These are phyloP conservation scores for Epichloe hybrida DNA, from an alignment of 2,329 filamentous ascomycete genomes.

Conservation along the genomic window DNA sequence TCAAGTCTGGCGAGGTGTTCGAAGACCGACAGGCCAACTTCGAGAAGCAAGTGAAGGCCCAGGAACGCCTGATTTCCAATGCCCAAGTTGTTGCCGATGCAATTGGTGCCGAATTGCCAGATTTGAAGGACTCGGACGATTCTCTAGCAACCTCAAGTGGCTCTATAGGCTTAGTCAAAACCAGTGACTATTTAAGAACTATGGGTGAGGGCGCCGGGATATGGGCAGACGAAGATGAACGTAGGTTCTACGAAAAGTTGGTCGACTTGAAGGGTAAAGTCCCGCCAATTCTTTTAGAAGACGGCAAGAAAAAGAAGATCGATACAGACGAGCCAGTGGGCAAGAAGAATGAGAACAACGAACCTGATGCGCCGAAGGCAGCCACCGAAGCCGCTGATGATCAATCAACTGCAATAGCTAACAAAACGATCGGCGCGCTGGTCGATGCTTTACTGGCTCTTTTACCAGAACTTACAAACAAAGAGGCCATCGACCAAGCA, in stretches of 20 bases:
- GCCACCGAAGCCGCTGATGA: constrained; percentile 51
- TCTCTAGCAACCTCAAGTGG: constrained; percentile 51
- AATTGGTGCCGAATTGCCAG: constrained; percentile 84
- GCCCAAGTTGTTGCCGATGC: constrained; percentile 84
- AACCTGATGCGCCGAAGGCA: constrained; percentile 41
- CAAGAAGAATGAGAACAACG: constrained; percentile 48
- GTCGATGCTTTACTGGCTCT: constrained; percentile 81
- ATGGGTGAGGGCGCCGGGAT: constrained; percentile 86
- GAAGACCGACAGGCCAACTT: constrained; percentile 94
- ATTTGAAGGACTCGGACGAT: constrained; percentile 72
- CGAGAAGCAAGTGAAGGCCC: constrained; percentile 82
- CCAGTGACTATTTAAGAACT: constrained; percentile 81
- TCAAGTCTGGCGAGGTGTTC: constrained; percentile 96
- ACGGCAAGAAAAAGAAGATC: constrained; percentile 83
- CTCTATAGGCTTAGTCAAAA: constrained; percentile 85
- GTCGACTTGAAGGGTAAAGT: constrained; percentile 94
- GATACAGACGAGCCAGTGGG: constrained; percentile 72
- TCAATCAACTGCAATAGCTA: constrained; percentile 84
- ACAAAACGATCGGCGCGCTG: constrained; percentile 94
- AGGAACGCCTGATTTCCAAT: constrained; percentile 81
- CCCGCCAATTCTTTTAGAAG: constrained; percentile 82
- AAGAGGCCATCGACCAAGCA: constrained; percentile 81
- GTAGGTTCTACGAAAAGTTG: constrained; percentile 94
- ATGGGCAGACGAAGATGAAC: constrained; percentile 97
- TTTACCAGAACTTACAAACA: constrained; percentile 81